Evolutionary conservation across 1,284 basidiomycete genomes (phyloP).

Genomic region (Puccinia novopanici): DNA sequence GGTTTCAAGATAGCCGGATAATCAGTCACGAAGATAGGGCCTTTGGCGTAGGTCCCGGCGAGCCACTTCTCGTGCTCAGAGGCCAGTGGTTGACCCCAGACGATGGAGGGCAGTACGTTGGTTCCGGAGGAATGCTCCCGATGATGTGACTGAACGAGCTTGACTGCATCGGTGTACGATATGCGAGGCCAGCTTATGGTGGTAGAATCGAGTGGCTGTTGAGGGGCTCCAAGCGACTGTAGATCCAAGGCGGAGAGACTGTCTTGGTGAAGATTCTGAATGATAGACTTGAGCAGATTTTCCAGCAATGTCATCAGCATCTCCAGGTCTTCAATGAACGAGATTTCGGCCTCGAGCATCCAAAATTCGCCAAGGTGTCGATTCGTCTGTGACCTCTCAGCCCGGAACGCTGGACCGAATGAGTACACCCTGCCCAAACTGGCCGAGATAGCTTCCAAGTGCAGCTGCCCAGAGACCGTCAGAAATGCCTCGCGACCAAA

Average conservation of each 20-base stretch:
- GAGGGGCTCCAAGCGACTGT: neutral
- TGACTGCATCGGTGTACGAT: slow-evolving; percentile 76
- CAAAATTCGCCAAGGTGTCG: slow-evolving; percentile 97
- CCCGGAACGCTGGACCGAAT: slow-evolving; percentile 86
- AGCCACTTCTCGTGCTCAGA: slow-evolving; percentile 93
- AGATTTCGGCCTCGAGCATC: slow-evolving; percentile 96
- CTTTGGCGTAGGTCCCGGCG: slow-evolving; percentile 64
- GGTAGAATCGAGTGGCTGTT: neutral
- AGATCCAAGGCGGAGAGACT: slow-evolving; percentile 4
- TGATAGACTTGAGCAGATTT: slow-evolving; percentile 64
- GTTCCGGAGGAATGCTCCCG: neutral
- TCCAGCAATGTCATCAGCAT: slow-evolving; percentile 75
- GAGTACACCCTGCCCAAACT: slow-evolving; percentile 83
- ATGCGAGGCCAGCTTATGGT: slow-evolving; percentile 69
- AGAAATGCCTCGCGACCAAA: slow-evolving; percentile 77
- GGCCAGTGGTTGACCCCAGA: slow-evolving; percentile 73
- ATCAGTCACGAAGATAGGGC: slow-evolving; percentile 86
- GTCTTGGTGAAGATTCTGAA: slow-evolving; percentile 19
- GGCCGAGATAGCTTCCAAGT: slow-evolving; percentile 82
- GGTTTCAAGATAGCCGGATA: slow-evolving; percentile 83
- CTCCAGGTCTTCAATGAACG: slow-evolving; percentile 63
- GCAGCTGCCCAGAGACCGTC: slow-evolving; percentile 91
- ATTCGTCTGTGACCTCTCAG: slow-evolving; percentile 81
- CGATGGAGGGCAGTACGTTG: slow-evolving; percentile 9
- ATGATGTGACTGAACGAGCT: slow-evolving; percentile 62